Evolutionary conservation across 2,329 filamentous ascomycete species (phyloP).

Genomic region (Pseudogymnoascus sp.): DNA sequence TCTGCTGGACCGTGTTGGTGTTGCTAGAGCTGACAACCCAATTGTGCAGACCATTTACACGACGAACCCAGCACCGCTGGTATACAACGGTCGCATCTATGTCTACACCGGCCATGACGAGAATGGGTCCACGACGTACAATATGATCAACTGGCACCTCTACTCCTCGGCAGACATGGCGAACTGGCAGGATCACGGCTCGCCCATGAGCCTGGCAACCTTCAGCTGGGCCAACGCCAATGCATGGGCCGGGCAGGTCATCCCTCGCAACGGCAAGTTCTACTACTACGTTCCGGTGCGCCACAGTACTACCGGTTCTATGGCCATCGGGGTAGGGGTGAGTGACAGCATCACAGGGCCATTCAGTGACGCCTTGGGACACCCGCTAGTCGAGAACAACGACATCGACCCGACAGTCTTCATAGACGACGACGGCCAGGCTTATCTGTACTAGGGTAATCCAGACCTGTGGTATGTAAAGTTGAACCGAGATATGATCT

Average conservation of each 20-base stretch:
- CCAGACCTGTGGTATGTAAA: slow-evolving; percentile 31
- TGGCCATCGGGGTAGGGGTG: slow-evolving; percentile 30
- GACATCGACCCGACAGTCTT: slow-evolving; percentile 34
- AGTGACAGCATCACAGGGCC: slow-evolving; percentile 30
- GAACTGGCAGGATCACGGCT: slow-evolving; percentile 29
- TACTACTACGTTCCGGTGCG: slow-evolving; percentile 27
- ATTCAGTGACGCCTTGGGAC: slow-evolving; percentile 29
- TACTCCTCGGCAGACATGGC: slow-evolving; percentile 27
- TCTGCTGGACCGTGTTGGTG: not conserved
- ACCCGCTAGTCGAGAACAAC: slow-evolving; percentile 29
- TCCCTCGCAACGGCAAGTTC: slow-evolving; percentile 28
- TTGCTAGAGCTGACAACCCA: not conserved
- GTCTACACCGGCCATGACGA: not conserved
- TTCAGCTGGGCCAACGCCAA: slow-evolving; percentile 29
- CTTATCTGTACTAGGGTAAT: slow-evolving; percentile 35
- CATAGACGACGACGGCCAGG: slow-evolving; percentile 35
- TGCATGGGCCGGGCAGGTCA: slow-evolving; percentile 29
- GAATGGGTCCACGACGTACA: not conserved
- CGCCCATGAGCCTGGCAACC: slow-evolving; percentile 20
- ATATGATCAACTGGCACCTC: not conserved
- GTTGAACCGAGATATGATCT: slow-evolving; percentile 34
- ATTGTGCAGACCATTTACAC: not conserved
- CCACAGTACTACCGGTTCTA: slow-evolving; percentile 17
- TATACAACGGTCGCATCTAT: not conserved
- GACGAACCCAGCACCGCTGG: not conserved